These are phyloP conservation scores for Ceratorhiza oryzae-sativae DNA, from an alignment of 1,284 basidiomycete genomes.

Conservation along the genomic window DNA sequence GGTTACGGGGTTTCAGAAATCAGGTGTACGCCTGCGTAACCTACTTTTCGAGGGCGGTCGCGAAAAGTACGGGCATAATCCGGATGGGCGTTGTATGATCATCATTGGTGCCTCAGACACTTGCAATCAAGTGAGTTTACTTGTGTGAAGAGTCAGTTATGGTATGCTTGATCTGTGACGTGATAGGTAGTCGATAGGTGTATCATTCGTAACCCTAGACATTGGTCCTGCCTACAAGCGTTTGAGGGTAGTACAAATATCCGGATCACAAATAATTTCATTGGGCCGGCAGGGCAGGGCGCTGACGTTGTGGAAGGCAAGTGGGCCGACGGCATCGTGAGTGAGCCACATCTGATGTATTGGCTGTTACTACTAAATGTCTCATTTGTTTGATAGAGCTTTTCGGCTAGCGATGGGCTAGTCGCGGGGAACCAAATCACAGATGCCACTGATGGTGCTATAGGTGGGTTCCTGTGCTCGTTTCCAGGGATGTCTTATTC, in stretches of 20 bases:
- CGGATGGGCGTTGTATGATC: conserved; percentile 44
- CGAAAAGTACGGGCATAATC: conserved; percentile 41
- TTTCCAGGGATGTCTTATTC: background rate
- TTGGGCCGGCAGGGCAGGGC: conserved; percentile 45
- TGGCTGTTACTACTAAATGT: background rate
- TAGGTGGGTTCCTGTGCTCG: conserved; percentile 26
- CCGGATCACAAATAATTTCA: conserved; percentile 45
- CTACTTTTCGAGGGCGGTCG: conserved; percentile 45
- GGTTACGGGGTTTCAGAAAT: conserved; percentile 39
- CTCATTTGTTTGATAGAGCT: conserved; percentile 35
- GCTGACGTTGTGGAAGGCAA: conserved; percentile 41
- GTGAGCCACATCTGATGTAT: background rate
- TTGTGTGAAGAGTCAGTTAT: background rate
- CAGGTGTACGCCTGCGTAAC: conserved; percentile 45
- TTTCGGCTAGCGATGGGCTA: conserved; percentile 44
- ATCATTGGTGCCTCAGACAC: conserved; percentile 37
- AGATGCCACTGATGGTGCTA: conserved; percentile 47
- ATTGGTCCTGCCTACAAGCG: conserved; percentile 47
- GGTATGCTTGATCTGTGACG: background rate
- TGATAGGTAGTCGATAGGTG: conserved; percentile 45
- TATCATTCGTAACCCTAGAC: conserved; percentile 45
- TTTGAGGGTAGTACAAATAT: conserved; percentile 45
- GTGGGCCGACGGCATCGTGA: conserved; percentile 46
- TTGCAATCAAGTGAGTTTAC: conserved; percentile 40
- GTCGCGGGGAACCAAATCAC: conserved; percentile 46